Evolutionary conservation across 306 rosid genomes (phyloP), one percentile per base, ranked within the genome.

Genomic region (Morella rubra): DNA sequence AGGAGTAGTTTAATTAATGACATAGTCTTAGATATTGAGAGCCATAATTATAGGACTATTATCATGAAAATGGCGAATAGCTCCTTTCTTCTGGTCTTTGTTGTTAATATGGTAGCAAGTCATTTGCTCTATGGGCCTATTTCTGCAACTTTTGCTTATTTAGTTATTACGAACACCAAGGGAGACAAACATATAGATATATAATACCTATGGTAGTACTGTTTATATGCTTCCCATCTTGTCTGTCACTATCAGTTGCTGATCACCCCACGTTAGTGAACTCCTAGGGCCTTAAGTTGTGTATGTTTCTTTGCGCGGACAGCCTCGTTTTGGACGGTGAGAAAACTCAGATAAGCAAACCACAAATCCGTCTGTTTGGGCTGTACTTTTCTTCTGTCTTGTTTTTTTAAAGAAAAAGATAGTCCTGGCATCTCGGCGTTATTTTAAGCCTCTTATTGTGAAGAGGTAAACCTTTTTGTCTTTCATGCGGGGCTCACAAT

Each of bases 391-490:
- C 8, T 44, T 44, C 8, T 44, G 0, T 2, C 2, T 44, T 2
- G 1, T 19, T 55, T 55, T 7, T 20, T 55, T 55, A 19, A 1
- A 18, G 44, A 42, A 61, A 61, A 42, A 4, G 49, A 42, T 42
- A 42, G 46, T 37, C 44, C 44, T 5, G 69, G 18, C 15, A 16
- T n/a, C 50, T 49, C 49, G 40, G 47, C 71, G 42, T 42, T 42
- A 66, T 41, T 66, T 41, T 27, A 12, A 61, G 68, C 66, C 66
- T 60, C 9, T 32, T n/a, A 60, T 60, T 27, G 66, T 27, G 66
- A 60, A 60, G 11, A 4, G 24, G 5, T 60, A 11, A 27, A 32
- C 8, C 44, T 27, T 32, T 24, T 18, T 41, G 45, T 15, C 11
- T 32, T 62, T 62, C 46, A 7, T 62, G 70, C 11, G 70, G 70